A percentile compares a stretch with the other conserved stretches of the same genome.
phyloP scores from a whole-genome alignment of 345 rosid species.

The Durio zibethinus region DNA sequence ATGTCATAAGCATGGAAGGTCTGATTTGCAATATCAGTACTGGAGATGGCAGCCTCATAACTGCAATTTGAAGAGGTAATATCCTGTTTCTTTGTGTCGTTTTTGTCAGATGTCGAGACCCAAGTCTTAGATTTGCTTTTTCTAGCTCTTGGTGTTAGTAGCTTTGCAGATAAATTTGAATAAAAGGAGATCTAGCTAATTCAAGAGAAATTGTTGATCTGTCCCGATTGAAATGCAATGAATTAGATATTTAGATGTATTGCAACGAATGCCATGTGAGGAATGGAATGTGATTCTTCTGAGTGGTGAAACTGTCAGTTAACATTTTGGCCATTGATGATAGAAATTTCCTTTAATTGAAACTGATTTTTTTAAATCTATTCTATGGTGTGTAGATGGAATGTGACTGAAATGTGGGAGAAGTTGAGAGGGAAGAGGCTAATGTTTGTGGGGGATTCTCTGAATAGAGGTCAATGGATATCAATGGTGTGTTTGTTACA shows the following conservation, averaged over 20 bases:
- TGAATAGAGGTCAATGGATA: slow-evolving; percentile 98
- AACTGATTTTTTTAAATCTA: background rate
- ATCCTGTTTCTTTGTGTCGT: background rate
- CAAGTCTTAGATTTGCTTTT: background rate
- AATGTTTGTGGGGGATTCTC: slow-evolving; percentile 97
- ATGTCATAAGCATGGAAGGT: slow-evolving; percentile 91
- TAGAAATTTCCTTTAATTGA: background rate
- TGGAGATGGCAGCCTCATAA: slow-evolving; percentile 98
- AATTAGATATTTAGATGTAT: background rate
- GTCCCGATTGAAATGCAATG: background rate
- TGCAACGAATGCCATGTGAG: background rate
- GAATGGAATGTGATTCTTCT: background rate
- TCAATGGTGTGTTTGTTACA: slow-evolving; percentile 91
- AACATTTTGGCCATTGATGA: background rate
- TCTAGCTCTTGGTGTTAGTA: background rate
- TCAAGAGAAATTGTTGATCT: background rate
- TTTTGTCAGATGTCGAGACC: background rate
- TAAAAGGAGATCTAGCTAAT: background rate
- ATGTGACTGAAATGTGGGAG: slow-evolving; percentile 83
- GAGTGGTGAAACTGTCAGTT: background rate
- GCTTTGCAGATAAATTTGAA: background rate
- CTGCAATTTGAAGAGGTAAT: slow-evolving; percentile 79
- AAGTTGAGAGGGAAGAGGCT: slow-evolving; percentile 90
- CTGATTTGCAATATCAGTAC: slow-evolving; percentile 66
- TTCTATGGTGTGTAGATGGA: slow-evolving; percentile 57